Conservation (phyloP, 2,329 filamentous ascomycete genomes). For the Basipetospora chlamydospora region DNA sequence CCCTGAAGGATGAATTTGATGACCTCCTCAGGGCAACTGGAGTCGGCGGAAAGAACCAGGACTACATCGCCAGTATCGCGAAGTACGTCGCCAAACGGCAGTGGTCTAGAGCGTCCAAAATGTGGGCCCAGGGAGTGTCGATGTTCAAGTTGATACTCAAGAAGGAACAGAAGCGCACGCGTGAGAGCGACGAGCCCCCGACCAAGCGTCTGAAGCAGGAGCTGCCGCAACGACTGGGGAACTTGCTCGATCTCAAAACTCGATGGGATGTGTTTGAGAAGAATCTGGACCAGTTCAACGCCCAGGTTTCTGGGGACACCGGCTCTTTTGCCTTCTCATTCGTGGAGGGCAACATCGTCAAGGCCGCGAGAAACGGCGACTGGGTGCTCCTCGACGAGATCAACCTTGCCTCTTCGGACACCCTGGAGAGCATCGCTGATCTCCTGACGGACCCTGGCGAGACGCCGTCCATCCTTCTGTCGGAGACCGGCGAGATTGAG, state of each 20-base stretch:
- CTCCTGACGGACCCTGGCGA: conserved; percentile 61
- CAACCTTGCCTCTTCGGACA: conserved; percentile 88
- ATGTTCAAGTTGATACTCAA: conserved; percentile 65
- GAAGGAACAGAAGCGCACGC: conserved; percentile 42
- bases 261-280: conserved; percentile 71
- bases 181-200: conserved; percentile 3
- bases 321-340: conserved; percentile 86
- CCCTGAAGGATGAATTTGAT: conserved; percentile 87
- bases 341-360: conserved; percentile 88
- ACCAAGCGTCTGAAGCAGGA: conserved; percentile 30
- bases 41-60: conserved; percentile 75
- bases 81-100: conserved; percentile 70
- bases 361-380: conserved; percentile 88
- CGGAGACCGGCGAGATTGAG: conserved; percentile 87
- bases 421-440: conserved; percentile 83
- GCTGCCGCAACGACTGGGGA: conserved; percentile 45
- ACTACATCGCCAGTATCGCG: conserved; percentile 66
- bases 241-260: conserved; percentile 39
- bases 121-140: conserved; percentile 80
- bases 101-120: conserved; percentile 72
- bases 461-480: conserved; percentile 70
- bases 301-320: conserved; percentile 58
- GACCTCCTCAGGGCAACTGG: conserved; percentile 71
- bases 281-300: conserved; percentile 63
- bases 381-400: conserved; percentile 98